Conservation (phyloP, 2,329 filamentous ascomycete species). For the Colletotrichum higginsianum region DNA sequence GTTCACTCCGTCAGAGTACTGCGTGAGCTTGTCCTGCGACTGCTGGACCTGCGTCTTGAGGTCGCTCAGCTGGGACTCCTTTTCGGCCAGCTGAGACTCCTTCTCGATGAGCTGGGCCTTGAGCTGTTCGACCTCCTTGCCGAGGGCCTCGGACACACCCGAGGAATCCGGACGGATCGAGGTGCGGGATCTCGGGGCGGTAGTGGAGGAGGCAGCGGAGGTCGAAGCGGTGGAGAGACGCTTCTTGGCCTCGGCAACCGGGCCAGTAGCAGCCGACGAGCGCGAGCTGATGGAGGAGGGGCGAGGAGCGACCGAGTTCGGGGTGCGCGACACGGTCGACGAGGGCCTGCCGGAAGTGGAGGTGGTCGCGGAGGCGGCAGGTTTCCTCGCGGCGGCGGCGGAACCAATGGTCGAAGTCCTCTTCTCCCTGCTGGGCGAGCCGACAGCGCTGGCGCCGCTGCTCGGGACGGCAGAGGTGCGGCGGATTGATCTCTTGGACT, state of each 20-base stretch:
- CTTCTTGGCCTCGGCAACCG: slow-evolving; percentile 68
- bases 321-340: slow-evolving; percentile 35
- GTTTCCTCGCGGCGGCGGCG: slow-evolving; percentile 51
- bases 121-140: slow-evolving; percentile 73
- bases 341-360: slow-evolving; percentile 35
- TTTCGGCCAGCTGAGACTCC: slow-evolving; percentile 70
- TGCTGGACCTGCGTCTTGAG: slow-evolving; percentile 70
- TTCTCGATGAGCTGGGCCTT: slow-evolving; percentile 72
- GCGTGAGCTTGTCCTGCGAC: slow-evolving; percentile 69
- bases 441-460: slow-evolving; percentile 53
- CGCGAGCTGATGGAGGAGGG: slow-evolving; percentile 49
- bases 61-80: slow-evolving; percentile 70
- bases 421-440: slow-evolving; percentile 49
- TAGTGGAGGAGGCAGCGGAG: slow-evolving; percentile 54
- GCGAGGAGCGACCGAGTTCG: slow-evolving; percentile 43
- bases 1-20: slow-evolving; percentile 67
- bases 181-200: slow-evolving; percentile 59
- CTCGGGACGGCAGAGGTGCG: slow-evolving; percentile 61
- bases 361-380: slow-evolving; percentile 45
- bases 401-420: slow-evolving; percentile 52
- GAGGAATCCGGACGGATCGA: slow-evolving; percentile 55
- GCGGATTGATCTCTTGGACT: slow-evolving; percentile 61
- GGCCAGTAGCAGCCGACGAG: slow-evolving; percentile 51
- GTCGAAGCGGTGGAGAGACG: slow-evolving; percentile 67
- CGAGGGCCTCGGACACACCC: slow-evolving; percentile 57